Percentiles rank a stretch among this genome's conserved stretches.
phyloP scores from a whole-genome alignment of 2,329 filamentous ascomycete genomes.

The Stachybotrys chlorohalonatus region DNA sequence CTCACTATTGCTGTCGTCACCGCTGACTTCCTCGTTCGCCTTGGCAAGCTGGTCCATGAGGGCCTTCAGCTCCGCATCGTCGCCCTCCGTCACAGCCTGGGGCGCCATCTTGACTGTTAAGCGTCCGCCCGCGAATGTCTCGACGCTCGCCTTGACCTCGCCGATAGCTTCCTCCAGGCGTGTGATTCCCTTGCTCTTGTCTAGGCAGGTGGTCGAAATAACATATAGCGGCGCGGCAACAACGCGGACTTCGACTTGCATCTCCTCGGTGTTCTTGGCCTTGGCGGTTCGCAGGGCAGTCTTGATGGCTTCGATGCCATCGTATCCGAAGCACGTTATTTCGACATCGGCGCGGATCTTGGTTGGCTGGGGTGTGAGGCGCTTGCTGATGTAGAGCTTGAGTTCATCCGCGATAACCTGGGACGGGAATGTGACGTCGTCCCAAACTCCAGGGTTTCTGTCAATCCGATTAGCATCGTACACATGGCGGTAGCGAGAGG shows the following conservation, averaged over 20 bases:
- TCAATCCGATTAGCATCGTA: background rate
- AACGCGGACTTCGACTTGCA: slow-evolving; percentile 94
- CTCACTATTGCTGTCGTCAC: slow-evolving; percentile 92
- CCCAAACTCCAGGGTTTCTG: slow-evolving; percentile 93
- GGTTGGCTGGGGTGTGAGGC: slow-evolving; percentile 93
- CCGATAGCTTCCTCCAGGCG: slow-evolving; percentile 83
- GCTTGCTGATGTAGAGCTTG: slow-evolving; percentile 92
- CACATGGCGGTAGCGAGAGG: background rate
- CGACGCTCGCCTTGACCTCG: slow-evolving; percentile 76
- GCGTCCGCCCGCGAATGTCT: slow-evolving; percentile 59
- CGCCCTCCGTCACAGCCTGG: slow-evolving; percentile 97
- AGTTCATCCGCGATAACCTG: slow-evolving; percentile 81
- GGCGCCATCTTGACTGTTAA: slow-evolving; percentile 96
- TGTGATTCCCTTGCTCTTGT: slow-evolving; percentile 80
- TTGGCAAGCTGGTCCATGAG: slow-evolving; percentile 98
- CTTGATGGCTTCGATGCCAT: slow-evolving; percentile 98
- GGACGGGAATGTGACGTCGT: slow-evolving; percentile 81
- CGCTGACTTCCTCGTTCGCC: slow-evolving; percentile 96
- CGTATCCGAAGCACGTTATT: slow-evolving; percentile 90
- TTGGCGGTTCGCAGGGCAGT: slow-evolving; percentile 83
- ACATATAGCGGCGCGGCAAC: slow-evolving; percentile 98
- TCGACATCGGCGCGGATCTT: slow-evolving; percentile 98
- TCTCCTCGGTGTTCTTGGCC: slow-evolving; percentile 83
- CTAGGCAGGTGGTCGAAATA: slow-evolving; percentile 87
- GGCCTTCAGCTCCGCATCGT: slow-evolving; percentile 92